Conservation (phyloP, 2,329 filamentous ascomycete species). For the Colletotrichum ledebouriae region DNA sequence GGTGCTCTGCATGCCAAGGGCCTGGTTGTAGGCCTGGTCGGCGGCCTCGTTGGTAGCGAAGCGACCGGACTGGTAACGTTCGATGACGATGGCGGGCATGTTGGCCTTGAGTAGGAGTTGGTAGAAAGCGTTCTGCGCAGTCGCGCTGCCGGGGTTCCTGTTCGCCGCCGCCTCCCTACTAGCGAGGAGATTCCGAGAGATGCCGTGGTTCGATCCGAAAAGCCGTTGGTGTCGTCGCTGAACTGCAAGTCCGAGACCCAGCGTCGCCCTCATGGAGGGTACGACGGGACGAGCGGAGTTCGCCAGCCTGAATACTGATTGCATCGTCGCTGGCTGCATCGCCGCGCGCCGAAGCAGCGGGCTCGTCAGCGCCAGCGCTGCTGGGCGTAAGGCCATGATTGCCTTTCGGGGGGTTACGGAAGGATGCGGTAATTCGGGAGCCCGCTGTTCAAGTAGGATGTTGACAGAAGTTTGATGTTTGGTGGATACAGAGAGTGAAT, state of each 20-base stretch:
- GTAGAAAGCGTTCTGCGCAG: slow-evolving; percentile 94
- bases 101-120: slow-evolving; percentile 90
- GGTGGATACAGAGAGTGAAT: slow-evolving; percentile 4
- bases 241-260: slow-evolving; percentile 44
- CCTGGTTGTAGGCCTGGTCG: slow-evolving; percentile 84
- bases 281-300: slow-evolving; percentile 13
- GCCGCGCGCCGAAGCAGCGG: slow-evolving; percentile 36
- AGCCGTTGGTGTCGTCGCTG: slow-evolving; percentile 42
- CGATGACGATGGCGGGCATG: slow-evolving; percentile 92
- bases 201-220: slow-evolving; percentile 61
- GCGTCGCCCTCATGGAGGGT: slow-evolving; percentile 18
- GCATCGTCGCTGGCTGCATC: slow-evolving; percentile 41
- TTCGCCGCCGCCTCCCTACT: slow-evolving; percentile 93
- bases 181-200: slow-evolving; percentile 78
- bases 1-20: slow-evolving; percentile 64
- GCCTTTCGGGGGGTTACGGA: slow-evolving; percentile 19
- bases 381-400: slow-evolving; percentile 42
- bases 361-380: slow-evolving; percentile 41
- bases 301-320: slow-evolving; percentile 38
- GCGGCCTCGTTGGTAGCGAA: slow-evolving; percentile 85
- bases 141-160: slow-evolving; percentile 88
- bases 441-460: slow-evolving; percentile 18
- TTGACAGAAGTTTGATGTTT: slow-evolving; percentile 5
- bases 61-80: slow-evolving; percentile 87
- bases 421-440: slow-evolving; percentile 4